Percentiles rank a stretch among this genome's conserved stretches.
Evolutionary conservation across 2,329 filamentous ascomycete genomes (phyloP).

Genomic region (Penicillium oxalicum): DNA sequence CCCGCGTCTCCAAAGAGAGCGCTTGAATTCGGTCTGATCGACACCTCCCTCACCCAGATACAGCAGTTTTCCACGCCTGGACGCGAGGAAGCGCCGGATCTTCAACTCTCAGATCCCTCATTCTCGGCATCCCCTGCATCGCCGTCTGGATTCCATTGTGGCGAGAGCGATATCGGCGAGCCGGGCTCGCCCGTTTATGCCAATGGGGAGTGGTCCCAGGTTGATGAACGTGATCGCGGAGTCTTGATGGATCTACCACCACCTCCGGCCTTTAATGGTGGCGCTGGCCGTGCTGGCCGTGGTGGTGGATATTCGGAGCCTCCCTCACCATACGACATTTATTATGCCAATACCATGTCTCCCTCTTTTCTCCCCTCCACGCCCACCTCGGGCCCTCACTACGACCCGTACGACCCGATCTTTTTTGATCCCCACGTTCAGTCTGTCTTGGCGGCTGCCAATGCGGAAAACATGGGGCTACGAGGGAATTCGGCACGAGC

Average conservation of each 20-base stretch:
- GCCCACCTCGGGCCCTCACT: slow-evolving; percentile 3
- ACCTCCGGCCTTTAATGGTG: neutral
- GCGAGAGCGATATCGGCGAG: slow-evolving; percentile 27
- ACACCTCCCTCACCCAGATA: slow-evolving; percentile 16
- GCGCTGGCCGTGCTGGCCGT: no score
- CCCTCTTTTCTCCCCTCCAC: neutral
- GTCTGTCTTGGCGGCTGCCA: slow-evolving; percentile 21
- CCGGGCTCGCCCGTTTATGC: slow-evolving; percentile 26
- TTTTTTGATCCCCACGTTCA: slow-evolving; percentile 21
- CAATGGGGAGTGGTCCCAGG: slow-evolving; percentile 21
- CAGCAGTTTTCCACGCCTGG: slow-evolving; percentile 23
- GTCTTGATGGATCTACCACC: slow-evolving; percentile 13
- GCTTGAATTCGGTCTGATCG: slow-evolving; percentile 18
- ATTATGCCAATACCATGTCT: slow-evolving; percentile 14
- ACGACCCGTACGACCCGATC: slow-evolving; percentile 18
- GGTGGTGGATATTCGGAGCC: neutral
- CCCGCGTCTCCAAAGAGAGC: slow-evolving; percentile 7
- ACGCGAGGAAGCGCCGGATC: slow-evolving; percentile 1
- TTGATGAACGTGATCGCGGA: slow-evolving; percentile 23
- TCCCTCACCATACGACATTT: slow-evolving; percentile 10
- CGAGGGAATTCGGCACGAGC: slow-evolving; percentile 14
- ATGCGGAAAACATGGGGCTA: slow-evolving; percentile 21
- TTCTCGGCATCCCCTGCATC: slow-evolving; percentile 9
- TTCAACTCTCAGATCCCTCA: neutral
- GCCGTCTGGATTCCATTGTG: slow-evolving; percentile 16